A percentile compares a stretch with the other conserved stretches of the same genome.
phyloP scores from a whole-genome alignment of 2,329 filamentous ascomycete species.

The Lachnellula hyalina region DNA sequence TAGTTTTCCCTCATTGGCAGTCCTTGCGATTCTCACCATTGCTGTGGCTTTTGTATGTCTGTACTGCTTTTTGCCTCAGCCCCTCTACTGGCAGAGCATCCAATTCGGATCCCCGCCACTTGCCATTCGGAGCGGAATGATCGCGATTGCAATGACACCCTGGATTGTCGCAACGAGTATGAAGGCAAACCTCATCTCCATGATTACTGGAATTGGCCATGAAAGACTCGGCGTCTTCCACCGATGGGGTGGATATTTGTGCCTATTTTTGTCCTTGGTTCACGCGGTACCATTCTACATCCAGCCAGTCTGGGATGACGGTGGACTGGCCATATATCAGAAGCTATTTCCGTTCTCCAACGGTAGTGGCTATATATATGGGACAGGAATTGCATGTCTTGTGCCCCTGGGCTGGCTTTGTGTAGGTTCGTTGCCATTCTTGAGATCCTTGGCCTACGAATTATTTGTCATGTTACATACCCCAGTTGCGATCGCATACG shows the following conservation, averaged over 20 bases:
- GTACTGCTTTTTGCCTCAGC: slow-evolving; percentile 82
- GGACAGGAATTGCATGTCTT: slow-evolving; percentile 76
- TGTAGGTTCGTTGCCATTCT: slow-evolving; percentile 72
- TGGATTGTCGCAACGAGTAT: slow-evolving; percentile 89
- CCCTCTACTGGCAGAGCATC: slow-evolving; percentile 85
- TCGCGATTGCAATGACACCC: slow-evolving; percentile 83
- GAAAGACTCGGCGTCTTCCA: slow-evolving; percentile 91
- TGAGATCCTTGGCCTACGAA: slow-evolving; percentile 77
- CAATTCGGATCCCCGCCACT: slow-evolving; percentile 81
- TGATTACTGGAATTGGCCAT: slow-evolving; percentile 85
- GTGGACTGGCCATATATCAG: slow-evolving; percentile 64
- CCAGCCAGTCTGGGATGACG: slow-evolving; percentile 79
- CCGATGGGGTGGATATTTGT: slow-evolving; percentile 85
- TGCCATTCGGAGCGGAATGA: slow-evolving; percentile 84
- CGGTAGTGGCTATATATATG: slow-evolving; percentile 68
- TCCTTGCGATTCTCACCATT: slow-evolving; percentile 61
- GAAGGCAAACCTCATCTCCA: slow-evolving; percentile 81
- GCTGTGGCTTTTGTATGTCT: slow-evolving; percentile 69
- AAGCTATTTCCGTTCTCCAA: slow-evolving; percentile 54
- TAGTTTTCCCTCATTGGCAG: slow-evolving; percentile 74
- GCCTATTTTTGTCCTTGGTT: slow-evolving; percentile 73
- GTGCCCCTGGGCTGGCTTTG: slow-evolving; percentile 80
- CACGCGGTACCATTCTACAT: slow-evolving; percentile 88
- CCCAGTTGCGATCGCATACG: slow-evolving; percentile 72
- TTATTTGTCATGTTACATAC: slow-evolving; percentile 78